Percentiles rank a stretch among this genome's conserved stretches.
Evolutionary conservation across 2,329 filamentous ascomycete species (phyloP).

Genomic region (Colletotrichum sp.): DNA sequence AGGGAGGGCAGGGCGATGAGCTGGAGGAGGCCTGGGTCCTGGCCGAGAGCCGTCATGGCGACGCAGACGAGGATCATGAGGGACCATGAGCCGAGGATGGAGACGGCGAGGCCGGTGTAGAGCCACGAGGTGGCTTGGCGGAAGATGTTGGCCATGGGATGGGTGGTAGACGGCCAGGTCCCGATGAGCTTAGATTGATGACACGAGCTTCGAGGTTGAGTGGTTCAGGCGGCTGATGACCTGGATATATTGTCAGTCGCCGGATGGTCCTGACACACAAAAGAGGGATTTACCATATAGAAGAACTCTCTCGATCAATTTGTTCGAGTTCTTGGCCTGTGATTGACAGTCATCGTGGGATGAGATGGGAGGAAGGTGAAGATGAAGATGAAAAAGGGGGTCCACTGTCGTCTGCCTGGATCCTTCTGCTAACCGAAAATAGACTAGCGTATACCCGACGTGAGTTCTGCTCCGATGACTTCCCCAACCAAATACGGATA

Average conservation of each 20-base stretch:
- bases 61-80: neutral
- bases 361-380: neutral
- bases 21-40: neutral
- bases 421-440: neutral
- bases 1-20: slow-evolving; percentile 17
- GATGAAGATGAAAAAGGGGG: neutral
- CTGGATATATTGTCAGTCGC: accelerated
- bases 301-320: accelerated
- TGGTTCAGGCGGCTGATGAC: accelerated
- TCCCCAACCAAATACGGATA: neutral
- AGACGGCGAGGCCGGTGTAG: slow-evolving; percentile 7
- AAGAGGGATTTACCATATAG: accelerated
- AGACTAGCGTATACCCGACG: neutral
- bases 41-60: neutral
- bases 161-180: neutral
- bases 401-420: neutral
- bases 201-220: neutral
- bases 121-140: slow-evolving; percentile 11
- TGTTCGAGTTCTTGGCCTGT: neutral
- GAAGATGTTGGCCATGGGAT: slow-evolving; percentile 3
- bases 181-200: neutral
- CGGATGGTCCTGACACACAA: accelerated
- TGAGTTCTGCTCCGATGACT: neutral
- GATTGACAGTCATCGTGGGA: neutral
- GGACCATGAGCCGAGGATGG: slow-evolving; percentile 1